Evolutionary conservation across 2,329 filamentous ascomycete genomes (phyloP).

Genomic region (Parascedosporium putredinis): DNA sequence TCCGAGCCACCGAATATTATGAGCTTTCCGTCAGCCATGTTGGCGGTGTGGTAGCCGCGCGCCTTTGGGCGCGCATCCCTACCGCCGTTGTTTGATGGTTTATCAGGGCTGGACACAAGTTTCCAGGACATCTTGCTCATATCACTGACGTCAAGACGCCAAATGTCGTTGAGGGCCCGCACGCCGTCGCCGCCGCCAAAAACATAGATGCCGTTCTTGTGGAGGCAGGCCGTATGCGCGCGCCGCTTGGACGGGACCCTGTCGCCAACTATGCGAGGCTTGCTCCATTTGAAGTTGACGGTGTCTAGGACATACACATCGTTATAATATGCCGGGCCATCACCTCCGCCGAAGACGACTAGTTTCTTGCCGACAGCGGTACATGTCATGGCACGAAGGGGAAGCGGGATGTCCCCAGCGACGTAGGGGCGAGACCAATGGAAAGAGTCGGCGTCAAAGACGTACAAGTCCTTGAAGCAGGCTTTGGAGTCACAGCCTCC

Average conservation of each 20-base stretch:
- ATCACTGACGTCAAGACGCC: constrained; percentile 60
- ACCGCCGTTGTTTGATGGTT: constrained; percentile 15
- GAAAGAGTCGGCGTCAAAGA: constrained; percentile 59
- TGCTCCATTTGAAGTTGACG: constrained; percentile 56
- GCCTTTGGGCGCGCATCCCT: constrained; percentile 45
- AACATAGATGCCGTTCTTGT: constrained; percentile 62
- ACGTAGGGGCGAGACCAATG: constrained; percentile 58
- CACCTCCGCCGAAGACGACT: constrained; percentile 59
- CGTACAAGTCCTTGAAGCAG: constrained; percentile 61
- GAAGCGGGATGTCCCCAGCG: constrained; percentile 52
- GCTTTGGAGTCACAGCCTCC: constrained; percentile 56
- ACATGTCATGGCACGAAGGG: constrained; percentile 60
- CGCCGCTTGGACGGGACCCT: constrained; percentile 49
- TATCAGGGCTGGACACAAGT: constrained; percentile 43
- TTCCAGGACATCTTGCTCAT: constrained; percentile 59
- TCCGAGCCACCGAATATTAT: constrained; percentile 63
- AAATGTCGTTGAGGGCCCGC: constrained; percentile 60
- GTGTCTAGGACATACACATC: constrained; percentile 65
- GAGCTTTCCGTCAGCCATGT: constrained; percentile 62
- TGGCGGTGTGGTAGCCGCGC: constrained; percentile 61
- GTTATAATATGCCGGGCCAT: constrained; percentile 62
- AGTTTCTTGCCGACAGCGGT: constrained; percentile 62
- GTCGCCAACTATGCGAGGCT: constrained; percentile 49
- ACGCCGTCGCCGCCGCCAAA: constrained; percentile 63
- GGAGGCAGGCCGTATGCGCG: constrained; percentile 61